A percentile compares a stretch with the other conserved stretches of the same genome.
phyloP scores from a whole-genome alignment of 148 eudicot species.

The Selenicereus undatus region DNA sequence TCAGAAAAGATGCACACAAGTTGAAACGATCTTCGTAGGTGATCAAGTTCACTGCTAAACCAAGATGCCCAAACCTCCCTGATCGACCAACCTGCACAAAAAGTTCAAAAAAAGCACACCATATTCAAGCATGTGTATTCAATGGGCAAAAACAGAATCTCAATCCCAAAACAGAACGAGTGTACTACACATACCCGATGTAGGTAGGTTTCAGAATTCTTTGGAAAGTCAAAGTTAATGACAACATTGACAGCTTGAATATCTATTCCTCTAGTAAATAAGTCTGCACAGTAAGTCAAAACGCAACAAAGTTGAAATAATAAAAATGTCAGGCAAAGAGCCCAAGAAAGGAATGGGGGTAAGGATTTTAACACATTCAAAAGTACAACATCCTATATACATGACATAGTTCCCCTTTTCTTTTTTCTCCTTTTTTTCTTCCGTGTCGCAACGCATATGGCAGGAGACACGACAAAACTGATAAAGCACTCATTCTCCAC shows the following conservation, averaged over 20 bases:
- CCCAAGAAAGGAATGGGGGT: neutral
- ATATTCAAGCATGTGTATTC: neutral
- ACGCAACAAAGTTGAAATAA: neutral
- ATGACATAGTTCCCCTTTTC: neutral
- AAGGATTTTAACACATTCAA: neutral
- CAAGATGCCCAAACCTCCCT: conserved; percentile 93
- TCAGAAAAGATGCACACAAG: conserved; percentile 44
- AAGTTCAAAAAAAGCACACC: neutral
- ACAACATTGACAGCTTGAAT: conserved; percentile 94
- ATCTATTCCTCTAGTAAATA: conserved; percentile 92
- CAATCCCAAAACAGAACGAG: neutral
- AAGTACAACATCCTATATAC: neutral
- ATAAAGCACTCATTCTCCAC: neutral
- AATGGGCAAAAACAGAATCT: neutral
- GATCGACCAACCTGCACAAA: conserved; percentile 80
- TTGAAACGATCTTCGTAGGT: conserved; percentile 90
- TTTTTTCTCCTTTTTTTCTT: too few relatives aligned
- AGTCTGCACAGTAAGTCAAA: conserved; percentile 41
- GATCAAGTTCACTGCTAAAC: conserved; percentile 85
- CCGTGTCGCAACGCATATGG: neutral
- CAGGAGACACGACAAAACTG: neutral
- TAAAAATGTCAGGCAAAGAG: neutral
- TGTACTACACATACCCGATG: conserved; percentile 60
- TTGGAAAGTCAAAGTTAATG: conserved; percentile 84
- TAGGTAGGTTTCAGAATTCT: conserved; percentile 81